These are phyloP conservation scores for Alternaria brassicae DNA, from an alignment of 2,329 filamentous ascomycete species.

Conservation along the genomic window DNA sequence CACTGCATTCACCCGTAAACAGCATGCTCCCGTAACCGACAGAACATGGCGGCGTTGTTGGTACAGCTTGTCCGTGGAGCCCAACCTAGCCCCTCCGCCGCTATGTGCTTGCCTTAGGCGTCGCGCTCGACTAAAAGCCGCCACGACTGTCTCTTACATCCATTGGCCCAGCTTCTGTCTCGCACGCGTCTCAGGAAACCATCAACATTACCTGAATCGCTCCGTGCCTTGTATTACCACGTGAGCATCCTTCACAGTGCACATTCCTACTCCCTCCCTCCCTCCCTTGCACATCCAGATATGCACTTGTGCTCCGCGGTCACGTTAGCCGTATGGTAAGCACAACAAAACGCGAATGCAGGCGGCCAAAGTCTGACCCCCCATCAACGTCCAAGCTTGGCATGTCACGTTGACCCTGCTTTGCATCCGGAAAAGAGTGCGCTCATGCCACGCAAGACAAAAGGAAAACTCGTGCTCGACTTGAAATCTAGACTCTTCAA, in stretches of 20 bases:
- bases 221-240: slow-evolving; percentile 29
- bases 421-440: neutral
- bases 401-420: slow-evolving; percentile 2
- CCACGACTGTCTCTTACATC: slow-evolving; percentile 7
- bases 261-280: neutral
- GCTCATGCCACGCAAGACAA: slow-evolving; percentile 2
- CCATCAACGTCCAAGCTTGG: slow-evolving; percentile 4
- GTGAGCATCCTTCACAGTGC: neutral
- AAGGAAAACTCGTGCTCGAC: neutral
- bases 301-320: slow-evolving; percentile 5
- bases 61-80: slow-evolving; percentile 4
- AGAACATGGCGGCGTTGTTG: neutral
- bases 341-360: slow-evolving; percentile 10
- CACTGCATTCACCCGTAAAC: neutral
- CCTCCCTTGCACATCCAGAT: neutral
- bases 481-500: slow-evolving; percentile 1
- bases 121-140: slow-evolving; percentile 22
- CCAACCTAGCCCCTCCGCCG: slow-evolving; percentile 20
- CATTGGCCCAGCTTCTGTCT: slow-evolving; percentile 42
- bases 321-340: neutral
- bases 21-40: neutral
- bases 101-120: neutral
- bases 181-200: slow-evolving; percentile 40
- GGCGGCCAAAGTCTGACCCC: neutral
- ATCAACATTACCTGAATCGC: slow-evolving; percentile 32